A percentile compares a stretch with the other conserved stretches of the same genome.
These are phyloP conservation scores for Veloporphyrellus conicus DNA, from an alignment of 1,284 basidiomycete species.

Conservation along the genomic window DNA sequence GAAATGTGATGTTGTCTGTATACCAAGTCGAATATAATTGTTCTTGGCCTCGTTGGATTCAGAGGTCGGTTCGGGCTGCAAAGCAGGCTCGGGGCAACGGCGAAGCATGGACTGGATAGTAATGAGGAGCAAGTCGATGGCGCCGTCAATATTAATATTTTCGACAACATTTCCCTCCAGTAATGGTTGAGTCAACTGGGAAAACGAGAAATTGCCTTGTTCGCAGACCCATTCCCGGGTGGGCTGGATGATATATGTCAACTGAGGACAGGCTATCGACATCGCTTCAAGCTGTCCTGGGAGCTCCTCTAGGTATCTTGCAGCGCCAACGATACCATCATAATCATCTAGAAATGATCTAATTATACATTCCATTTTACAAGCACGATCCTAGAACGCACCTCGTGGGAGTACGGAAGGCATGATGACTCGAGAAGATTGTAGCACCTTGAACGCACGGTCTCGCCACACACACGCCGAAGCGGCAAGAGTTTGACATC, in stretches of 20 bases:
- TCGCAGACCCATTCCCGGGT: slow-evolving; percentile 30
- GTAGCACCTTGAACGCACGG: slow-evolving; percentile 25
- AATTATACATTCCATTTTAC: neutral
- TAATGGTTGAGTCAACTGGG: neutral
- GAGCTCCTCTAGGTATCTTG: slow-evolving; percentile 20
- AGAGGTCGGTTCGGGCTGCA: neutral
- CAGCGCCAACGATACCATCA: slow-evolving; percentile 16
- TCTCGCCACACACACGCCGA: slow-evolving; percentile 23
- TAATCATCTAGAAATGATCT: slow-evolving; percentile 24
- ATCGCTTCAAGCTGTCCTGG: slow-evolving; percentile 28
- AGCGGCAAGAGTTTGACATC: slow-evolving; percentile 21
- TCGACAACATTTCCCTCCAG: neutral
- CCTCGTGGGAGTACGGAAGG: slow-evolving; percentile 33
- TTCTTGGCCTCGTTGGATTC: slow-evolving; percentile 25
- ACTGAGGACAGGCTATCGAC: slow-evolving; percentile 27
- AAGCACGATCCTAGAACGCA: slow-evolving; percentile 12
- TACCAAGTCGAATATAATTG: slow-evolving; percentile 43
- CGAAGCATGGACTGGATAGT: slow-evolving; percentile 58
- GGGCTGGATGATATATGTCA: slow-evolving; percentile 28
- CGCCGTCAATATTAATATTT: slow-evolving; percentile 23
- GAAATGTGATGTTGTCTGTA: slow-evolving; percentile 33
- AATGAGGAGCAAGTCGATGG: slow-evolving; percentile 64
- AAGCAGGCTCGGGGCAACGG: slow-evolving; percentile 32
- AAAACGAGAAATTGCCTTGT: slow-evolving; percentile 29
- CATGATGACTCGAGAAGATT: slow-evolving; percentile 20